Evolutionary conservation across 495 filamentous ascomycete genomes (phyloP).

Genomic region (Patellaria atrata): DNA sequence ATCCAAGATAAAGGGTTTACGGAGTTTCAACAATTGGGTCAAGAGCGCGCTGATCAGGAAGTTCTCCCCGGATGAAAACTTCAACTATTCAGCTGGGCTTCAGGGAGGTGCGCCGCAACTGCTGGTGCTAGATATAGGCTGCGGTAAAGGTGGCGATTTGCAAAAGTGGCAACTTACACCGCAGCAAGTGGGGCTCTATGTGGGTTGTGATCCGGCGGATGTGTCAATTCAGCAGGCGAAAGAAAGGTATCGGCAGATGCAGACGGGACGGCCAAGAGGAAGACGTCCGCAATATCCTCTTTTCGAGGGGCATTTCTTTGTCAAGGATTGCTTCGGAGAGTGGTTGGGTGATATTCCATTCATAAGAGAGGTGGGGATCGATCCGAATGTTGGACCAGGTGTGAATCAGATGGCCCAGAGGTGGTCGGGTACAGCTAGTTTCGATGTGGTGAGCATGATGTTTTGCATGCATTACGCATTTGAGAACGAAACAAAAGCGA

Average conservation of each 20-base stretch:
- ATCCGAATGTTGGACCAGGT: constrained; percentile 48
- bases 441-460: constrained; percentile 97
- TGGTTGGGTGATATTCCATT: constrained; percentile 63
- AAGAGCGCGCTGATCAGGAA: constrained; percentile 95
- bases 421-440: constrained; percentile 57
- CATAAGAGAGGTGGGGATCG: constrained; percentile 72
- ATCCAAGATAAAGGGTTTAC: constrained; percentile 82
- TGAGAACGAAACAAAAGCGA: constrained; percentile 70
- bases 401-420: constrained; percentile 37
- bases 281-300: constrained; percentile 35
- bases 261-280: constrained; percentile 33
- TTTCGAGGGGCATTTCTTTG: constrained; percentile 73
- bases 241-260: constrained; percentile 68
- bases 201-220: constrained; percentile 85
- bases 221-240: constrained; percentile 79
- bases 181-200: constrained; percentile 71
- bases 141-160: constrained; percentile 91
- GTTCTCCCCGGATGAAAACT: constrained; percentile 74
- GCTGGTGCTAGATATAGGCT: constrained; percentile 82
- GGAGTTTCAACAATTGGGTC: constrained; percentile 96
- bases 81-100: constrained; percentile 33
- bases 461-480: constrained; percentile 99
- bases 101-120: too few relatives aligned
- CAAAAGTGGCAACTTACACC: constrained; percentile 95
- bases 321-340: constrained; percentile 80